Evolutionary conservation across 345 rosid species (phyloP).

Genomic region (Acer yangbiense): DNA sequence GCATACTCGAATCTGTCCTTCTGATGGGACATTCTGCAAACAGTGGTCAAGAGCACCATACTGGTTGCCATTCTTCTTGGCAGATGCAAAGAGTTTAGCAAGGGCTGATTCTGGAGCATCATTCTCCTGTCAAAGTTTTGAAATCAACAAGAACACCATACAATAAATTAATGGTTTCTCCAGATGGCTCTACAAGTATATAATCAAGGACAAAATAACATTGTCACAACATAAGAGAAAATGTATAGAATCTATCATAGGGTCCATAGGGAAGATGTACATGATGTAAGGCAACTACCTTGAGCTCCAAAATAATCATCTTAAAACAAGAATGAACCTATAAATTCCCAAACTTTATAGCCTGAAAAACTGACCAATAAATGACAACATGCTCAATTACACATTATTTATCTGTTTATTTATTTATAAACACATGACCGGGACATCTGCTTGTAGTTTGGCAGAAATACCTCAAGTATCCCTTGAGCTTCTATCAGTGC

Average conservation of each 20-base stretch:
- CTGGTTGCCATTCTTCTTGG: slow-evolving; percentile 57
- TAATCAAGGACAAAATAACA: not conserved
- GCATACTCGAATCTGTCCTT: slow-evolving; percentile 81
- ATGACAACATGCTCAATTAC: slow-evolving; percentile 3
- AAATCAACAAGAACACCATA: slow-evolving; percentile 14
- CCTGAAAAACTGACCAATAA: not conserved
- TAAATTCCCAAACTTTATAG: not conserved
- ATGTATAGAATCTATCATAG: too few species aligned
- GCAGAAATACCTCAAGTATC: not conserved
- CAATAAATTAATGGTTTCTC: slow-evolving; percentile 5
- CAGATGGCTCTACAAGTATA: not conserved
- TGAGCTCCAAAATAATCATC: slow-evolving; percentile 4
- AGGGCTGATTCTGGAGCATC: slow-evolving; percentile 93
- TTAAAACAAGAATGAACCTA: not conserved
- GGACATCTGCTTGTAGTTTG: not conserved
- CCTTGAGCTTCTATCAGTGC: not conserved
- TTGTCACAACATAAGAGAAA: not conserved
- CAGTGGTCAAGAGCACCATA: slow-evolving; percentile 64
- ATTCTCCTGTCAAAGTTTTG: slow-evolving; percentile 54
- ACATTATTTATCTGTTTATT: not conserved
- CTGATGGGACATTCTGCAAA: slow-evolving; percentile 83
- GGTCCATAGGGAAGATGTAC: too few species aligned
- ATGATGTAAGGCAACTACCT: slow-evolving; percentile 5
- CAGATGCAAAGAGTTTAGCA: slow-evolving; percentile 89
- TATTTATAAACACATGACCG: not conserved